Conservation (phyloP, 169 alveolate species). For the Babesia bigemina region DNA sequence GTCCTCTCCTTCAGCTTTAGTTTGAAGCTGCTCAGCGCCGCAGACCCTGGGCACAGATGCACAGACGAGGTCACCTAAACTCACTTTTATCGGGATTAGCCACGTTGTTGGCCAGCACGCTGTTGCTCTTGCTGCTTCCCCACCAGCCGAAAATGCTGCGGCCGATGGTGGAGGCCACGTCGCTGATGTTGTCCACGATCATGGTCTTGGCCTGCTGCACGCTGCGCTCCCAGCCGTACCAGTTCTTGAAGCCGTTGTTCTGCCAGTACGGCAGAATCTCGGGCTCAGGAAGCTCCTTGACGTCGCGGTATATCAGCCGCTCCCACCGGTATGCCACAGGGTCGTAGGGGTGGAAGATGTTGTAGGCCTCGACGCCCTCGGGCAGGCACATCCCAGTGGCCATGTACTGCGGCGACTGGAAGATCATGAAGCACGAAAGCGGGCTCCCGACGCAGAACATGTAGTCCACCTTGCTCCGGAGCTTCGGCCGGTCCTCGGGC, state of each 20-base stretch:
- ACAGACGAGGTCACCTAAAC: neutral
- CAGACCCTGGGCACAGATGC: constrained; percentile 4
- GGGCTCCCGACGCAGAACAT: constrained; percentile 85
- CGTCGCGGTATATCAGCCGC: constrained; percentile 76
- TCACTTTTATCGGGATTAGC: constrained; percentile 40
- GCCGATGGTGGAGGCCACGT: constrained; percentile 59
- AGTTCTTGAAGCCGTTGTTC: constrained; percentile 81
- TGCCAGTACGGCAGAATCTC: constrained; percentile 83
- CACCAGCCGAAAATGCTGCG: constrained; percentile 60
- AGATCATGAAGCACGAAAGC: constrained; percentile 74
- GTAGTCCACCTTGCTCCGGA: constrained; percentile 79
- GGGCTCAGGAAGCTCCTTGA: constrained; percentile 79
- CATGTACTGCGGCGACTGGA: constrained; percentile 77
- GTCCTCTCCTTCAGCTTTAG: constrained; percentile 26
- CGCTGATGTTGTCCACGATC: constrained; percentile 67
- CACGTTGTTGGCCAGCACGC: constrained; percentile 61
- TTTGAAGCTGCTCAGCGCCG: constrained; percentile 27
- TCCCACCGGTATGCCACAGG: constrained; percentile 85
- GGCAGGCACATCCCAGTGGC: constrained; percentile 72
- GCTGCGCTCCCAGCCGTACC: constrained; percentile 84
- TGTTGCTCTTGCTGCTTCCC: constrained; percentile 57
- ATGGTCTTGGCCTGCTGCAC: constrained; percentile 61
- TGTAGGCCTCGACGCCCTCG: constrained; percentile 72
- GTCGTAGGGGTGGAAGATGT: constrained; percentile 85
- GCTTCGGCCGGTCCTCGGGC: constrained; percentile 57